phyloP scores from a whole-genome alignment of 768 basidiomycete species.

The Mycena alexandri region DNA sequence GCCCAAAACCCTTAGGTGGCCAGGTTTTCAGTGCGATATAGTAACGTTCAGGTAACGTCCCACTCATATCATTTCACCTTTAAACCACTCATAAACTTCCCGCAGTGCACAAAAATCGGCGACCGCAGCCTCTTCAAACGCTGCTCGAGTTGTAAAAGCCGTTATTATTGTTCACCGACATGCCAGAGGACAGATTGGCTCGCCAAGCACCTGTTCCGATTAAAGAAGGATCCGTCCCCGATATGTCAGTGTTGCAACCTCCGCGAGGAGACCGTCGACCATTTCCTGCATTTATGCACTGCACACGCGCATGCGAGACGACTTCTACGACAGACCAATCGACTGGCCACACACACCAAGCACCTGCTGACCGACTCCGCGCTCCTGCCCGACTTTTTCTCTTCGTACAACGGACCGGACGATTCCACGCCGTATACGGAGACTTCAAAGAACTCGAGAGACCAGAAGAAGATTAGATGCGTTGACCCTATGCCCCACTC shows the following conservation, averaged over 20 bases:
- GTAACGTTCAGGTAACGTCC: too few relatives aligned
- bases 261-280: neutral
- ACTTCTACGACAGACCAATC: too few relatives aligned
- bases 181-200: neutral
- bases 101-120: neutral
- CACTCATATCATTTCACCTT: neutral
- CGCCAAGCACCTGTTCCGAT: neutral
- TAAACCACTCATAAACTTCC: neutral
- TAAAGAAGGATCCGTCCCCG: neutral
- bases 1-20: too few relatives aligned
- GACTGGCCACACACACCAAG: neutral
- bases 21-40: too few relatives aligned
- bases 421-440: constrained; percentile 5
- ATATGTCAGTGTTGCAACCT: neutral
- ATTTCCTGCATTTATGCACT: neutral
- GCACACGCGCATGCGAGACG: neutral
- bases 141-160: neutral
- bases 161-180: neutral
- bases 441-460: neutral
- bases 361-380: neutral
- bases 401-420: neutral
- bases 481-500: too few relatives aligned
- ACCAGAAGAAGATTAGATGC: too few relatives aligned
- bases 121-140: neutral
- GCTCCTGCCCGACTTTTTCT: neutral